A percentile compares a stretch with the other conserved stretches of the same genome.
Conservation (phyloP, 106 monocot species). For the Phalaenopsis aphrodite region DNA sequence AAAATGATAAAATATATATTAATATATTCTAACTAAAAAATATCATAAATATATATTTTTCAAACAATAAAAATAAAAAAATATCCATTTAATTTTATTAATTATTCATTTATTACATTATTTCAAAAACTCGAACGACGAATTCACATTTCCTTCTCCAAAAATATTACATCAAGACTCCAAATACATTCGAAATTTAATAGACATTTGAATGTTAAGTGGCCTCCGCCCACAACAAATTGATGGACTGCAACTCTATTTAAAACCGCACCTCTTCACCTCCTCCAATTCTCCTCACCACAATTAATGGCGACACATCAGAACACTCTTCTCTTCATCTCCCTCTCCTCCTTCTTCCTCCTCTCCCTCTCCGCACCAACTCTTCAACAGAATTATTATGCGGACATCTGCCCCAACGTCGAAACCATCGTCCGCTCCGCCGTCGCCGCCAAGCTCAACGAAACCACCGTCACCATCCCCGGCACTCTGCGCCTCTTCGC, state of each 20-base stretch:
- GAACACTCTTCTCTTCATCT: not conserved
- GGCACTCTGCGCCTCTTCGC: conserved; percentile 52
- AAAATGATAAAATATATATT: too few species aligned
- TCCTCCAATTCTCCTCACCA: not conserved
- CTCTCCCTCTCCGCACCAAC: conserved; percentile 1
- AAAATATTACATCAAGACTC: too few species aligned
- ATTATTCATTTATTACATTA: too few species aligned
- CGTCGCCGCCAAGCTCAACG: conserved; percentile 24
- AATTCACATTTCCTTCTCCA: too few species aligned
- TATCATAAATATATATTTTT: too few species aligned
- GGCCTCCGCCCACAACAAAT: too few species aligned
- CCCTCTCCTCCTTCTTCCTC: not conserved
- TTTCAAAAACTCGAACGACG: too few species aligned
- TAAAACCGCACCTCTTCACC: not conserved
- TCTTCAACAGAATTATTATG: conserved; percentile 41
- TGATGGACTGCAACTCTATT: not conserved
- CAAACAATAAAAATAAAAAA: too few species aligned
- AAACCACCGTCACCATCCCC: conserved; percentile 43
- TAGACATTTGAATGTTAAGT: too few species aligned
- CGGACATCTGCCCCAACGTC: conserved; percentile 40
- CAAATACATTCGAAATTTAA: too few species aligned
- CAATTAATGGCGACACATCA: not conserved
- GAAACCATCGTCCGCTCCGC: conserved; percentile 32
- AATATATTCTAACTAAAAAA: too few species aligned
- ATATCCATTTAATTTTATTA: too few species aligned